Base-by-base conservation (phyloP, 768 basidiomycete genomes). In the Pholiota molesta region DNA sequence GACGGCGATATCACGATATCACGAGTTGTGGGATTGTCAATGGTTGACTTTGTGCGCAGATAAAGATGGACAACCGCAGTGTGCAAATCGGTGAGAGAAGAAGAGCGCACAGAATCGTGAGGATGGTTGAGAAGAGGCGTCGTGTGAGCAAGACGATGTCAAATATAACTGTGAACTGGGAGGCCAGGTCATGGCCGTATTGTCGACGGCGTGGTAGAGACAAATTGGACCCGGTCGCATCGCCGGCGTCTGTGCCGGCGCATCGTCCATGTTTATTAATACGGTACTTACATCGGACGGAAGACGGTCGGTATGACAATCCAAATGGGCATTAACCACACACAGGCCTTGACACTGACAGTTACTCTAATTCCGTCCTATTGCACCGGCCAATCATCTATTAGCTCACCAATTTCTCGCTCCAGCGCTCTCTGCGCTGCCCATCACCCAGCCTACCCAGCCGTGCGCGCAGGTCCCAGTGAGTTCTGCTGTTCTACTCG, bases 251-350 rank as follows among this genome's bases (percentile, higher is more conserved):
- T 2, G 35, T 14, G 35, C 35, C 35, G 35, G 35, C 35, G 35
- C 35, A 37, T 37, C 35, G 35, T 37, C 35, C 35, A 1, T 37
- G 11, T 16, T 37, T 37, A 26, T 26, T 26, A 26, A 26, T 26
- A 53, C 33, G 29, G 23, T 16, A 33, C 47, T 23, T 52, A 29
- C 58, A 40, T 21, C 59, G 54, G 59, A 53, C 64, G 64, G 64
- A 55, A 44, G 16, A 14, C 68, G 64, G 71, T 70, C 71, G 69
- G 68, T 71, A 72, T 71, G 71, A 66, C 68, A 67, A 69, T 70
- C 64, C 63, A 65, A 62, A 66, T 67, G 66, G 63, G 59, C 47
- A 13, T 23, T 49, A 49, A 58, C 49, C 17, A 28, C 29, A 26
- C 9, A 45, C 33, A 55, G 26, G 26, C 4, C 53, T 35, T 37